A percentile compares a stretch with the other conserved stretches of the same genome.
Conservation (phyloP, 2,329 filamentous ascomycete genomes). For the Fusarium fracticaudum region DNA sequence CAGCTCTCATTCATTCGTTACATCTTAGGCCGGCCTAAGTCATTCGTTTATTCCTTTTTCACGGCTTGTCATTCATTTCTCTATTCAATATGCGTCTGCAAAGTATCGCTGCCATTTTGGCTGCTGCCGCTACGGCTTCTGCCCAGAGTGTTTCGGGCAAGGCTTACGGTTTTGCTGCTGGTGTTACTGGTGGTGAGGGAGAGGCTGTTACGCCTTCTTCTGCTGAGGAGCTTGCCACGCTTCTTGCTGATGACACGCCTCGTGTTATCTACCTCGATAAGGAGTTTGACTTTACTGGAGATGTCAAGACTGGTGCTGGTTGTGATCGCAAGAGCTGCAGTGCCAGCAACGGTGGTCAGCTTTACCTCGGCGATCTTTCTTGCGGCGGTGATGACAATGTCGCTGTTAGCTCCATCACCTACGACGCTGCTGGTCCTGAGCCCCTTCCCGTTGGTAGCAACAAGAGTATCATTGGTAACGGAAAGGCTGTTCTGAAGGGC, state of each 20-base stretch:
- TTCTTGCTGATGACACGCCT: conserved; percentile 41
- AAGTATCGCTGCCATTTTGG: conserved; percentile 19
- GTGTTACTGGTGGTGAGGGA: conserved; percentile 62
- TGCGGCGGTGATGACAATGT: conserved; percentile 40
- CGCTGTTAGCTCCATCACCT: conserved; percentile 41
- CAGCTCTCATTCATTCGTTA: not conserved
- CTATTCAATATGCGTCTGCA: not conserved
- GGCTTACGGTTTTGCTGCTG: conserved; percentile 45
- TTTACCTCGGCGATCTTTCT: conserved; percentile 43
- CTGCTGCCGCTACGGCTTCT: conserved; percentile 31
- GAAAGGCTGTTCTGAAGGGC: conserved; percentile 45
- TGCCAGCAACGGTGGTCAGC: conserved; percentile 41
- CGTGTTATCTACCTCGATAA: conserved; percentile 41
- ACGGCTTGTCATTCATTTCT: not conserved
- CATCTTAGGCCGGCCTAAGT: conserved; percentile 8
- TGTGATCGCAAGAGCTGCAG: conserved; percentile 46
- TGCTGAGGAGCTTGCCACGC: conserved; percentile 54
- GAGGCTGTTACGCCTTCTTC: conserved; percentile 54
- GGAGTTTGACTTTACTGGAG: conserved; percentile 43
- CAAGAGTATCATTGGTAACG: conserved; percentile 43
- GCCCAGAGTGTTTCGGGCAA: conserved; percentile 44
- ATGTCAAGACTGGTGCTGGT: conserved; percentile 34
- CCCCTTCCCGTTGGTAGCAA: conserved; percentile 42
- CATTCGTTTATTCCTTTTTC: not conserved
- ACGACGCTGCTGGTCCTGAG: conserved; percentile 39